These are phyloP conservation scores for Metrosideros polymorpha DNA, from an alignment of 441 rosid genomes.

Conservation along the genomic window DNA sequence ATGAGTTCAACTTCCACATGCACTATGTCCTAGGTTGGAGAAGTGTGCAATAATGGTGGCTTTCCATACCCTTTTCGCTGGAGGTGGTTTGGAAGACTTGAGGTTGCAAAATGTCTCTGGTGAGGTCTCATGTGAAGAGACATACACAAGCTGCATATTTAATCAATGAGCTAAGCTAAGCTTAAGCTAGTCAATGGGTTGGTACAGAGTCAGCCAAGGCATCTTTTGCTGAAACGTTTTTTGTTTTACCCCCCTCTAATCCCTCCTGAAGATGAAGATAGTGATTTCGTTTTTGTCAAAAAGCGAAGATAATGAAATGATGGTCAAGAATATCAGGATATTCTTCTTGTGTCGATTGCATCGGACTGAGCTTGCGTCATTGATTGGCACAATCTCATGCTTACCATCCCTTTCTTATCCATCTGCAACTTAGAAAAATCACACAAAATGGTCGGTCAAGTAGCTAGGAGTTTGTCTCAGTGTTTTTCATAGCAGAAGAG, in stretches of 20 bases:
- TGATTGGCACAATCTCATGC: background rate
- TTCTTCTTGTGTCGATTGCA: background rate
- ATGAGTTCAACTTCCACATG: background rate
- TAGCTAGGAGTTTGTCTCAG: background rate
- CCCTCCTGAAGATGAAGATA: background rate
- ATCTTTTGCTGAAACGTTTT: background rate
- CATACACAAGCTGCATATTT: no score
- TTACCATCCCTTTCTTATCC: background rate
- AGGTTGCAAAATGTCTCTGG: no score
- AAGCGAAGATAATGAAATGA: background rate
- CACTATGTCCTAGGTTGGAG: background rate
- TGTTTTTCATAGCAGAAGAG: background rate
- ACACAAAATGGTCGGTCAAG: background rate
- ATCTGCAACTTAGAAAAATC: background rate
- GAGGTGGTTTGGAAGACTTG: no score
- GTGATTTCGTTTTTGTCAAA: no score
- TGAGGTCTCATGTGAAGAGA: no score
- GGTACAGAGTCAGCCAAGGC: background rate
- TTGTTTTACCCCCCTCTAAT: no score
- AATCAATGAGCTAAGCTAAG: background rate
- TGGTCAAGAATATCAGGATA: background rate
- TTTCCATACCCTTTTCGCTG: no score
- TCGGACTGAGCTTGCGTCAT: background rate
- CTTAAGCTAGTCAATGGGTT: background rate
- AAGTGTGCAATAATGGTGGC: background rate